phyloP scores from a whole-genome alignment of 106 monocot species.

The Phalaenopsis equestris region DNA sequence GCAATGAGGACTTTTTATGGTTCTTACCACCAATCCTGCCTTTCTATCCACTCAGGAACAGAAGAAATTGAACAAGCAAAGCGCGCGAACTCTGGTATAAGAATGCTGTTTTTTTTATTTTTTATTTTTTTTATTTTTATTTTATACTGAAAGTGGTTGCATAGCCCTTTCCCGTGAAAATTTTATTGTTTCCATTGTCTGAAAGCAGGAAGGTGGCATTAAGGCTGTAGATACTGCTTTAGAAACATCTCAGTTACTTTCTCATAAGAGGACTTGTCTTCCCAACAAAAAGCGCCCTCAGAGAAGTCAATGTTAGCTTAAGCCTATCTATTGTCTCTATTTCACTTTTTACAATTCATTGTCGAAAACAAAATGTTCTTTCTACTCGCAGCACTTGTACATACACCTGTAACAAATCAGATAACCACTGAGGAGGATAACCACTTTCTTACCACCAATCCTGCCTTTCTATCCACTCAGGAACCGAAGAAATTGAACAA shows the following conservation, averaged over 20 bases:
- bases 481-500: conserved; percentile 23
- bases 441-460: background rate
- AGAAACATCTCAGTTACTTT: conserved; percentile 5
- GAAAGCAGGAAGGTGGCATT: background rate
- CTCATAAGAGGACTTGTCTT: conserved; percentile 10
- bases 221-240: background rate
- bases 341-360: background rate
- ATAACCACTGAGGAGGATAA: conserved; percentile 7
- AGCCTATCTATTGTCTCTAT: background rate
- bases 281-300: conserved; percentile 20
- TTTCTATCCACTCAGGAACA: conserved; percentile 16
- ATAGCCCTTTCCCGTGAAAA: background rate
- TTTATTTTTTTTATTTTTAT: background rate
- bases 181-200: background rate
- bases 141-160: background rate
- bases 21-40: background rate
- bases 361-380: background rate
- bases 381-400: conserved; percentile 26
- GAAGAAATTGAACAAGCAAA: conserved; percentile 19
- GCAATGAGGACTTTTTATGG: background rate
- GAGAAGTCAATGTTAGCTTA: conserved; percentile 29
- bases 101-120: background rate
- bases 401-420: background rate
- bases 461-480: conserved; percentile 4
- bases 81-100: conserved; percentile 11